Evolutionary conservation across 148 eudicot species (phyloP), one percentile per base, ranked within the genome.

Genomic region (Silene conica): DNA sequence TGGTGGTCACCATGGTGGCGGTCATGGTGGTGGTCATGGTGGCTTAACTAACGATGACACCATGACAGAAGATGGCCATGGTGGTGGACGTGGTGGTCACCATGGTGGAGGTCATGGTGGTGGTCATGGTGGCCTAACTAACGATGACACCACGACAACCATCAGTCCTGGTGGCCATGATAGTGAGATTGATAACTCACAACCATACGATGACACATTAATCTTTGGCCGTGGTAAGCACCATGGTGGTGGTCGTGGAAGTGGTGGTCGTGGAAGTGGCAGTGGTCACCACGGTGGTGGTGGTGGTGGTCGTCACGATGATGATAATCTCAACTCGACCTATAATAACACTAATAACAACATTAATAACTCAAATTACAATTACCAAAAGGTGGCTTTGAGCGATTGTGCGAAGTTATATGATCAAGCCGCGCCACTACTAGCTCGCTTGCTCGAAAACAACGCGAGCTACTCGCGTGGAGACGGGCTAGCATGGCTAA

Each of bases 331-430:
- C 19, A 19, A 66, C 69, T 66, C 12, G 0, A 22, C 59, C 2
- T 69, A 69, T 26, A 26, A 69, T 15, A 21, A 69, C 16, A 34
- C 13, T 1, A 41, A 38, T 5, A 69, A 61, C 8, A 59, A 68
- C 6, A 34, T 20, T 3, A 65, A 73, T 67, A 14, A 58, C 34
- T 70, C 45, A 5, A 57, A 61, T 16, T 50, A 66, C 63, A 26
- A 69, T 58, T 15, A 50, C 21, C 56, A 67, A 52, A 73, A 46
- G 46, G 58, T 58, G 70, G 86, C 84, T 55, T 65, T 82, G 16
- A 25, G 54, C 28, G 97, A 89, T 75, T 91, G 97, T 78, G 82
- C 83, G 63, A 81, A 70, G 82, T 80, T 91, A n/a, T 91, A 89
- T 54, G 90, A 69, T 45, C 87, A 82, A 41, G 76, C 85, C 0